Evolutionary conservation across 2,329 filamentous ascomycete genomes (phyloP).

Genomic region (Colletotrichum sp.): DNA sequence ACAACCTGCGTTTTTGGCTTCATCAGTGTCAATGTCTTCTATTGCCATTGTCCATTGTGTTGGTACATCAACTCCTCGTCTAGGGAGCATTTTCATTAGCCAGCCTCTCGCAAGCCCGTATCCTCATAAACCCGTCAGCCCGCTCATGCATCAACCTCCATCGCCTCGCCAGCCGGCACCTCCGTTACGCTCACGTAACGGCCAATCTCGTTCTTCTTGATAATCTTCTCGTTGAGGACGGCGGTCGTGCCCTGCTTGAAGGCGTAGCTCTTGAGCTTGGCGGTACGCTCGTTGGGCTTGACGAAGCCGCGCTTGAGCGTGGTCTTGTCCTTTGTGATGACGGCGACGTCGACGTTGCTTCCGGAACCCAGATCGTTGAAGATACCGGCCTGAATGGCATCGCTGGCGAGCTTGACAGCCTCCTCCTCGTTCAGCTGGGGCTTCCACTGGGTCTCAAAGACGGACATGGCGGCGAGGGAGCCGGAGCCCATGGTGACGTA

Average conservation of each 20-base stretch:
- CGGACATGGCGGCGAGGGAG: constrained; percentile 94
- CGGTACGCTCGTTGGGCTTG: constrained; percentile 86
- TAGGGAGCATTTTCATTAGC: constrained; percentile 6
- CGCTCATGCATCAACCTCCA: constrained; percentile 69
- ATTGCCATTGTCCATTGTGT: constrained; percentile 21
- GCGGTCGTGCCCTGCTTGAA: constrained; percentile 94
- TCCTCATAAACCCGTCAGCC: background rate
- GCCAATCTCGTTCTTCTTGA: constrained; percentile 90
- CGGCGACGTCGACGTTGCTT: constrained; percentile 94
- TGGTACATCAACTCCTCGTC: constrained; percentile 19
- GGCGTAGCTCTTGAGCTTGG: constrained; percentile 92
- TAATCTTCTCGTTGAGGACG: constrained; percentile 93
- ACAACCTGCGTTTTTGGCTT: background rate
- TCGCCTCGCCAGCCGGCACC: constrained; percentile 72
- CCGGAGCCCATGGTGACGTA: constrained; percentile 99
- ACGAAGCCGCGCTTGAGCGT: constrained; percentile 92
- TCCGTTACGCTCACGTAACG: constrained; percentile 95
- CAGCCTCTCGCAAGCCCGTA: background rate
- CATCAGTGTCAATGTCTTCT: constrained; percentile 12
- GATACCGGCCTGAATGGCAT: constrained; percentile 95
- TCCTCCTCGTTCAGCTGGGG: constrained; percentile 75
- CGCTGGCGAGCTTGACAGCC: constrained; percentile 80
- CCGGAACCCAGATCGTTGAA: constrained; percentile 98
- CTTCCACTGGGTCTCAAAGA: constrained; percentile 98
- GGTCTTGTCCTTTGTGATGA: constrained; percentile 96